These are phyloP conservation scores for Tephrocybe sp. DNA, from an alignment of 768 basidiomycete species.

Conservation along the genomic window DNA sequence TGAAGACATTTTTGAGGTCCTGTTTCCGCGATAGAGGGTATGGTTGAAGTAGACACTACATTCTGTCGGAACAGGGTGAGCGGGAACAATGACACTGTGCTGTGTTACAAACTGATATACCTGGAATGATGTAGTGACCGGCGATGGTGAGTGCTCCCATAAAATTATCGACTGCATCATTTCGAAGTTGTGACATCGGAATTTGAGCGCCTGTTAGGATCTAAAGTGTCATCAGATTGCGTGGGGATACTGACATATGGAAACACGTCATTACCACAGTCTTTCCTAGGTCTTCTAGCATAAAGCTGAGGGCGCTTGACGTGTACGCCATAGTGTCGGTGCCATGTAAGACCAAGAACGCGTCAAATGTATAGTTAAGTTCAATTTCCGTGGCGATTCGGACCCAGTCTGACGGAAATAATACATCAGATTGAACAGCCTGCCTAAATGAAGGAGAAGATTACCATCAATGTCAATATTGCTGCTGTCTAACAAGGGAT, in stretches of 20 bases:
- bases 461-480: slow-evolving; percentile 82
- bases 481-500: slow-evolving; percentile 84
- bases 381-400: slow-evolving; percentile 91
- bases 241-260: too few relatives aligned
- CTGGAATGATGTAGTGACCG: slow-evolving; percentile 90
- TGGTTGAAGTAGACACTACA: slow-evolving; percentile 91
- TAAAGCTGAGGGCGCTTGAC: slow-evolving; percentile 85
- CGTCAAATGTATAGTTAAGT: slow-evolving; percentile 90
- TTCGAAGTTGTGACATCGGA: slow-evolving; percentile 86
- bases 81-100: background rate
- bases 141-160: slow-evolving; percentile 88
- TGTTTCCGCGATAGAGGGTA: slow-evolving; percentile 81
- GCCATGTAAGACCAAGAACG: slow-evolving; percentile 88
- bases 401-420: slow-evolving; percentile 71
- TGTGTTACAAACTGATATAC: slow-evolving; percentile 40
- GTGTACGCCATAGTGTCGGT: slow-evolving; percentile 93
- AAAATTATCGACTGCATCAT: slow-evolving; percentile 92
- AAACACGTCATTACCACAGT: slow-evolving; percentile 61
- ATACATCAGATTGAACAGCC: slow-evolving; percentile 1
- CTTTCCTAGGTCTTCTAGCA: slow-evolving; percentile 91
- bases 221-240: slow-evolving; percentile 33
- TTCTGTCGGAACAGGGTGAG: slow-evolving; percentile 48
- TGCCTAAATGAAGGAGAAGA: slow-evolving; percentile 1
- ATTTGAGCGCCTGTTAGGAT: slow-evolving; percentile 94
- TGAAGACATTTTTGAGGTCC: slow-evolving; percentile 81